phyloP scores from a whole-genome alignment of 1,284 basidiomycete species.

The Tilletia setariae region DNA sequence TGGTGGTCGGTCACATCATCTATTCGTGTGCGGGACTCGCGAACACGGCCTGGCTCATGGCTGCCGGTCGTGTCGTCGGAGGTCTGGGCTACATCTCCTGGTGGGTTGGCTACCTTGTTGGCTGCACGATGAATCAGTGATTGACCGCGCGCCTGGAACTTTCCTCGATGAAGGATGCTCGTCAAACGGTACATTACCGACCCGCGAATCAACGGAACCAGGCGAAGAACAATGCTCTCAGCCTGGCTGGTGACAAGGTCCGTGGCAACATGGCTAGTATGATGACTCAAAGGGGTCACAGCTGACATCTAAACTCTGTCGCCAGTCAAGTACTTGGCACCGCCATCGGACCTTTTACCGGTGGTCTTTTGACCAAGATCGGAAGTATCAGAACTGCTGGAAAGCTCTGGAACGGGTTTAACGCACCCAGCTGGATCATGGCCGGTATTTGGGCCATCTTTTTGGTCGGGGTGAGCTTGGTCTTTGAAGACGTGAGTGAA shows the following conservation, averaged over 20 bases:
- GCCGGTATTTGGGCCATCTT: slow-evolving; percentile 28
- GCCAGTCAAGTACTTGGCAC: slow-evolving; percentile 29
- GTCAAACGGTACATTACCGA: slow-evolving; percentile 36
- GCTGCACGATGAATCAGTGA: not conserved
- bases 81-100: slow-evolving; percentile 32
- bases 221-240: slow-evolving; percentile 31
- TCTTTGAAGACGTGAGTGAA: slow-evolving; percentile 18
- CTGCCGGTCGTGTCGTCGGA: slow-evolving; percentile 26
- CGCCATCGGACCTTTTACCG: slow-evolving; percentile 32
- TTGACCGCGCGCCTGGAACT: not conserved
- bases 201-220: slow-evolving; percentile 27
- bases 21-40: slow-evolving; percentile 32
- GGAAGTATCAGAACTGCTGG: slow-evolving; percentile 26
- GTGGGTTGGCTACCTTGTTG: not conserved
- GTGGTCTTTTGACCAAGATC: slow-evolving; percentile 30
- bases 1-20: slow-evolving; percentile 27
- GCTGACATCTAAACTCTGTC: not conserved
- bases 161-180: slow-evolving; percentile 18
- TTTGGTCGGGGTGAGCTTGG: slow-evolving; percentile 22
- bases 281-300: not conserved
- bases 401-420: slow-evolving; percentile 34
- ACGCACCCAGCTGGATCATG: slow-evolving; percentile 34
- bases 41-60: slow-evolving; percentile 33
- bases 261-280: not conserved
- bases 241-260: slow-evolving; percentile 32